These are phyloP conservation scores for Babjeviella inositovora DNA, from an alignment of 805 yeast genomes.

Conservation along the genomic window DNA sequence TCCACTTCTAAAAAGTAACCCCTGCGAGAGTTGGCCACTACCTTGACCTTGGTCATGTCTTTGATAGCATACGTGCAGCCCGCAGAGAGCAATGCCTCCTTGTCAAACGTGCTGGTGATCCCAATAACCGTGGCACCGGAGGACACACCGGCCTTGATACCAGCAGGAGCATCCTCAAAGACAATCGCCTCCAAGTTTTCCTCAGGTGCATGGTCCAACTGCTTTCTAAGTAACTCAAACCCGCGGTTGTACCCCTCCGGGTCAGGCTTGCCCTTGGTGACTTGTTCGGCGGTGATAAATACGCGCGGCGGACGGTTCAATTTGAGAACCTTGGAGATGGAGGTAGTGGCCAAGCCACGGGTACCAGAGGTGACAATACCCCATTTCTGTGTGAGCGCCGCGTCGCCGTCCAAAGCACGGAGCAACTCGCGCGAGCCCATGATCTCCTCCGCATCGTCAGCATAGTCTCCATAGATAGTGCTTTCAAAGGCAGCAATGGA, in stretches of 20 bases:
- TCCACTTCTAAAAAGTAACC: conserved; percentile 20
- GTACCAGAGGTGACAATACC: conserved; percentile 84
- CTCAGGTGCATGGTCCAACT: conserved; percentile 7
- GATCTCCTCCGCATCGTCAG: conserved; percentile 58
- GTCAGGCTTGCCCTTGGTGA: conserved; percentile 69
- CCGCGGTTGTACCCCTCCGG: conserved; percentile 71
- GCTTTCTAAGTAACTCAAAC: conserved; percentile 25
- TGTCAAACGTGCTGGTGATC: conserved; percentile 65
- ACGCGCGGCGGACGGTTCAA: conserved; percentile 47
- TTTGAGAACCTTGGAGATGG: conserved; percentile 51
- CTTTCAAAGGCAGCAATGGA: conserved; percentile 34
- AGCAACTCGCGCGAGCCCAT: conserved; percentile 61
- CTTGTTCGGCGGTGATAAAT: conserved; percentile 74
- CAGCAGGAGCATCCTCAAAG: conserved; percentile 86
- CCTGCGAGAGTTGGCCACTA: conserved; percentile 33
- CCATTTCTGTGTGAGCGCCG: conserved; percentile 44
- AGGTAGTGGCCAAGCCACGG: conserved; percentile 56
- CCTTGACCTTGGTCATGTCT: conserved; percentile 47
- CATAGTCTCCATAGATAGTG: conserved; percentile 55
- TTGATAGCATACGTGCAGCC: conserved; percentile 77
- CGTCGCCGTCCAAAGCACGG: conserved; percentile 29
- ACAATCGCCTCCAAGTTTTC: conserved; percentile 30
- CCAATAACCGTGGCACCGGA: conserved; percentile 79
- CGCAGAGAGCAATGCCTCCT: conserved; percentile 49
- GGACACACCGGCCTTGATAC: conserved; percentile 67